phyloP scores from a whole-genome alignment of 2,329 filamentous ascomycete species.

The Aspergillus phoenicis region DNA sequence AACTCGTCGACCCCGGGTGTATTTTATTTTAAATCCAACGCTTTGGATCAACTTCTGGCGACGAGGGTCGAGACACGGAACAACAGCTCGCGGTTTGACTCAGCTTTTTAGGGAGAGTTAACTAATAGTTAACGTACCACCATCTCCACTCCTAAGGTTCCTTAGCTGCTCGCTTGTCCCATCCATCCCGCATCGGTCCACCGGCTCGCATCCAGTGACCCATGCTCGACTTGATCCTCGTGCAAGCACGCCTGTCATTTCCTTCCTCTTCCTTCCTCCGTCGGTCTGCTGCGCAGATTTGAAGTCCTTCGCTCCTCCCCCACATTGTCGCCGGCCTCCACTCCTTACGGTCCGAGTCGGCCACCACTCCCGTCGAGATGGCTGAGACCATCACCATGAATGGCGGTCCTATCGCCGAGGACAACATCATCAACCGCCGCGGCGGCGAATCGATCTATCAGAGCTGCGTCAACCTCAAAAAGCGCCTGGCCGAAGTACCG shows the following conservation, averaged over 20 bases:
- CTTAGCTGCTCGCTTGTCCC: conserved; percentile 31
- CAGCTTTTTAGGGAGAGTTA: conserved; percentile 22
- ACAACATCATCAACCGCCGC: conserved; percentile 96
- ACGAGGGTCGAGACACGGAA: conserved; percentile 18
- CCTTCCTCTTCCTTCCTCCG: conserved; percentile 19
- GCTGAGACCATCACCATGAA: conserved; percentile 37
- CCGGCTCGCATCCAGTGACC: conserved; percentile 31
- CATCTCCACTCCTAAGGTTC: conserved; percentile 10
- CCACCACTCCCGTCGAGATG: conserved; percentile 34
- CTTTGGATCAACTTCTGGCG: neutral
- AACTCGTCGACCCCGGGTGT: neutral
- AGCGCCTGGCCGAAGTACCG: conserved; percentile 79
- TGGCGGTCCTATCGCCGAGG: conserved; percentile 63
- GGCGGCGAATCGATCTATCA: conserved; percentile 96
- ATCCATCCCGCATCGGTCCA: conserved; percentile 32
- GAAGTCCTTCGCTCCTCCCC: conserved; percentile 24
- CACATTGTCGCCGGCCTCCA: conserved; percentile 10
- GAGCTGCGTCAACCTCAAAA: conserved; percentile 84
- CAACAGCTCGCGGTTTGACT: conserved; percentile 17
- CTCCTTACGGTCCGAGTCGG: conserved; percentile 21
- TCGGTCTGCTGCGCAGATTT: conserved; percentile 39
- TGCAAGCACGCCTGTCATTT: conserved; percentile 33
- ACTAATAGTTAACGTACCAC: conserved; percentile 15
- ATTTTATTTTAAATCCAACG: conserved; percentile 5
- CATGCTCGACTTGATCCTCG: conserved; percentile 33